Conservation (phyloP, 208 protist species). For the Trichomonas vaginalis region DNA sequence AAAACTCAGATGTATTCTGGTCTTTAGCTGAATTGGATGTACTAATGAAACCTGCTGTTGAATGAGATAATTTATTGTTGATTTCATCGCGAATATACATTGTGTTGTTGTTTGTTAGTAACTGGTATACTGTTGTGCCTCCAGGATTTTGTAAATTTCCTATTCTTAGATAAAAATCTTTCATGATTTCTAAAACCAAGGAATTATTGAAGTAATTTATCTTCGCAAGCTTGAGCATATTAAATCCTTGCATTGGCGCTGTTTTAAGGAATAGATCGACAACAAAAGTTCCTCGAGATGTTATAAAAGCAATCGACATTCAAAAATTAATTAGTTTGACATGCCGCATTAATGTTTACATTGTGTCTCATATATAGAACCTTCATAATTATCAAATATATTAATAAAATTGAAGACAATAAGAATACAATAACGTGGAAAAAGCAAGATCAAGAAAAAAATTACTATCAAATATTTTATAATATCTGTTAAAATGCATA, state of each 20-base stretch:
- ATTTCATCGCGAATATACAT: neutral
- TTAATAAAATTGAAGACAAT: too few relatives aligned
- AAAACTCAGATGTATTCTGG: neutral
- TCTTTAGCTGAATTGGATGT: neutral
- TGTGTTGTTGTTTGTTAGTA: neutral
- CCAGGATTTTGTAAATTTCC: neutral
- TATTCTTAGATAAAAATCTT: neutral
- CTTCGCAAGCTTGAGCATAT: neutral
- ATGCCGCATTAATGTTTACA: too few relatives aligned
- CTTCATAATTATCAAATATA: too few relatives aligned
- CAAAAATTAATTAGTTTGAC: too few relatives aligned
- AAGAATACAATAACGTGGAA: too few relatives aligned
- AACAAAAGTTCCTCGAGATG: neutral
- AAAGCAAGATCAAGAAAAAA: too few relatives aligned
- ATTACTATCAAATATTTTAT: too few relatives aligned
- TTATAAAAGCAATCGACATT: constrained; percentile 8
- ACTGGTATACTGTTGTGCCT: neutral
- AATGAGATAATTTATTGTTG: neutral
- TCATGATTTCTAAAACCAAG: neutral
- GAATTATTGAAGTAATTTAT: neutral
- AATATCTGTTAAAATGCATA: too few relatives aligned
- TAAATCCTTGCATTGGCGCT: neutral
- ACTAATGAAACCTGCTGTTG: neutral
- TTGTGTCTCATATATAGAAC: too few relatives aligned
- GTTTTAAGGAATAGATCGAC: neutral